Conservation (phyloP, 2,329 filamentous ascomycete species). For the Neonectria neomacrospora region DNA sequence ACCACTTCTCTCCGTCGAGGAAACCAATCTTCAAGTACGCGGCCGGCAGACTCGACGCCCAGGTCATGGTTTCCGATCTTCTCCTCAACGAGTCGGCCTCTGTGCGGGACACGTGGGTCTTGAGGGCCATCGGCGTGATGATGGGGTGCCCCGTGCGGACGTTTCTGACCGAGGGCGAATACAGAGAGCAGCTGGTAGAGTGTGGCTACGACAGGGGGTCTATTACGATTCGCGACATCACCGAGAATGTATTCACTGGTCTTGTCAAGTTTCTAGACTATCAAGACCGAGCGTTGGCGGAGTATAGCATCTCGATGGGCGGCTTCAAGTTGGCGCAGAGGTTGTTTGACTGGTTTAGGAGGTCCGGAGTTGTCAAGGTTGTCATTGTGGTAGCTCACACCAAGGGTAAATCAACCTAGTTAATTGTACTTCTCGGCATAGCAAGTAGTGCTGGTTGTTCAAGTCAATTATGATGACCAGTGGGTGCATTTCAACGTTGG, state of each 20-base stretch:
- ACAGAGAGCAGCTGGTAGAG: constrained; percentile 56
- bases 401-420: constrained; percentile 18
- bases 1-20: constrained; percentile 66
- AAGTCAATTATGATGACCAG: too few species aligned
- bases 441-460: too few species aligned
- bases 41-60: constrained; percentile 54
- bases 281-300: constrained; percentile 48
- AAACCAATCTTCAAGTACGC: constrained; percentile 57
- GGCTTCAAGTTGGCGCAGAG: constrained; percentile 51
- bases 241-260: constrained; percentile 62
- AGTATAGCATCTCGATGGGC: constrained; percentile 51
- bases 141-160: constrained; percentile 61
- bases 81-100: constrained; percentile 52
- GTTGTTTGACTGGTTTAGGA: constrained; percentile 54
- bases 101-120: constrained; percentile 44
- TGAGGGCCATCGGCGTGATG: constrained; percentile 57
- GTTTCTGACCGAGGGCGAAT: constrained; percentile 59
- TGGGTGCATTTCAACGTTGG: too few species aligned
- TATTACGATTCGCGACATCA: constrained; percentile 62
- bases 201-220: constrained; percentile 58
- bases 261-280: constrained; percentile 56
- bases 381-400: constrained; percentile 49
- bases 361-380: constrained; percentile 49
- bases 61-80: constrained; percentile 67
- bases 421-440: too few species aligned